Conservation (phyloP, 148 eudicot genomes). For the Vaccinium macrocarpon region DNA sequence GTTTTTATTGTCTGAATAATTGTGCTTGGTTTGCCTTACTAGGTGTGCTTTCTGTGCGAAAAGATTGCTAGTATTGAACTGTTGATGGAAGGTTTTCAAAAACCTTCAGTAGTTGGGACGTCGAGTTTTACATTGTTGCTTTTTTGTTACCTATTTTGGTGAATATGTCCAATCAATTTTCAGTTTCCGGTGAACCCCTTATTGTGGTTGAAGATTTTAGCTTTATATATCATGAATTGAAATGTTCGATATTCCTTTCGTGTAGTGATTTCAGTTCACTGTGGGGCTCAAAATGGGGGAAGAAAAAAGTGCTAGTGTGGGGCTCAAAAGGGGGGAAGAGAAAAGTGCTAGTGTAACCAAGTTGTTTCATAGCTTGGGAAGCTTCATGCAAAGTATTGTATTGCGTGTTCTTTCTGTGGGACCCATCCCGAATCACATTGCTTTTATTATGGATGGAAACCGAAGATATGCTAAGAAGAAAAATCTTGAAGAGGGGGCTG, state of each 20-base stretch:
- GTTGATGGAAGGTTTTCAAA: not conserved
- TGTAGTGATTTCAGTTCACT: conserved; percentile 8
- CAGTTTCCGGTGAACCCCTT: not conserved
- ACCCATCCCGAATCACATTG: conserved; percentile 41
- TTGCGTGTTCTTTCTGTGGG: conserved; percentile 31
- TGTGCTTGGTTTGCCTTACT: not conserved
- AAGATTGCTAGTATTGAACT: not conserved
- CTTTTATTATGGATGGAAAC: conserved; percentile 54
- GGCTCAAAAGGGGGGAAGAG: not conserved
- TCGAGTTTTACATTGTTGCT: not conserved
- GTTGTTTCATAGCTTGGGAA: conserved; percentile 13
- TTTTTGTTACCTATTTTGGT: not conserved
- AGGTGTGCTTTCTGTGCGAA: not conserved
- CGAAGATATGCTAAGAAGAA: conserved; percentile 43
- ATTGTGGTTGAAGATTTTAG: not conserved
- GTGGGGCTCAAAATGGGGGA: conserved; percentile 8
- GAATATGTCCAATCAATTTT: not conserved
- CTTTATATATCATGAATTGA: not conserved
- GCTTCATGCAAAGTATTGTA: conserved; percentile 1
- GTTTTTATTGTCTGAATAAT: not conserved
- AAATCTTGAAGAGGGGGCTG: conserved; percentile 26
- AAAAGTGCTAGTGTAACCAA: not conserved
- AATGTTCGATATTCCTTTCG: not conserved
- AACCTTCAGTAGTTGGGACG: not conserved
- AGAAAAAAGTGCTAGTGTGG: no score